phyloP scores from a whole-genome alignment of 192 early-diverging fungal species.

The Dispira parvispora region DNA sequence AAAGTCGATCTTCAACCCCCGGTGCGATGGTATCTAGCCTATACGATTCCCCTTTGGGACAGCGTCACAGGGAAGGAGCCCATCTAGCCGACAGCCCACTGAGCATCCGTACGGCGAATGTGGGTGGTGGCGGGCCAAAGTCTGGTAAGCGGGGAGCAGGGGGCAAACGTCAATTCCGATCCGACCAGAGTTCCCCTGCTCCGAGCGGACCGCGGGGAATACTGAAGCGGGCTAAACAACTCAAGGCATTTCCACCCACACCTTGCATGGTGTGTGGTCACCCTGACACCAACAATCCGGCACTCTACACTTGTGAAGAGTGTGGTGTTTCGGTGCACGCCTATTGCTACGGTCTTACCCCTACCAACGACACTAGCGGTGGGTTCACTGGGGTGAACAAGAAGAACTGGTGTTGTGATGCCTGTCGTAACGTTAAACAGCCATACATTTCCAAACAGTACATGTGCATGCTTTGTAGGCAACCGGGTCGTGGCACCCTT shows the following conservation, averaged over 20 bases:
- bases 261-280: slow-evolving; percentile 26
- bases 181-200: too few relatives aligned
- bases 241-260: slow-evolving; percentile 16
- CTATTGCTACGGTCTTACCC: slow-evolving; percentile 30
- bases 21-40: too few relatives aligned
- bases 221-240: slow-evolving; percentile 12
- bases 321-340: slow-evolving; percentile 32
- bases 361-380: background rate
- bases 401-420: slow-evolving; percentile 29
- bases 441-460: slow-evolving; percentile 44
- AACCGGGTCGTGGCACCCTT: slow-evolving; percentile 15
- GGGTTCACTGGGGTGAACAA: too few relatives aligned
- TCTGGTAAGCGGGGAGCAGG: too few relatives aligned
- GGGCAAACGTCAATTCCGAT: too few relatives aligned
- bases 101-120: too few relatives aligned
- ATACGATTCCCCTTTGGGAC: too few relatives aligned
- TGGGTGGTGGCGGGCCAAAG: too few relatives aligned
- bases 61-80: too few relatives aligned
- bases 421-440: slow-evolving; percentile 40
- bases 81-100: too few relatives aligned
- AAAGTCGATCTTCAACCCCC: background rate
- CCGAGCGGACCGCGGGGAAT: too few relatives aligned
- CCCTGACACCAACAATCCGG: slow-evolving; percentile 12
- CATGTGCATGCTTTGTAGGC: slow-evolving; percentile 42
- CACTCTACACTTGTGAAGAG: slow-evolving; percentile 21